These are phyloP conservation scores for Beverwykella pulmonaria DNA, from an alignment of 495 filamentous ascomycete species.

Conservation along the genomic window DNA sequence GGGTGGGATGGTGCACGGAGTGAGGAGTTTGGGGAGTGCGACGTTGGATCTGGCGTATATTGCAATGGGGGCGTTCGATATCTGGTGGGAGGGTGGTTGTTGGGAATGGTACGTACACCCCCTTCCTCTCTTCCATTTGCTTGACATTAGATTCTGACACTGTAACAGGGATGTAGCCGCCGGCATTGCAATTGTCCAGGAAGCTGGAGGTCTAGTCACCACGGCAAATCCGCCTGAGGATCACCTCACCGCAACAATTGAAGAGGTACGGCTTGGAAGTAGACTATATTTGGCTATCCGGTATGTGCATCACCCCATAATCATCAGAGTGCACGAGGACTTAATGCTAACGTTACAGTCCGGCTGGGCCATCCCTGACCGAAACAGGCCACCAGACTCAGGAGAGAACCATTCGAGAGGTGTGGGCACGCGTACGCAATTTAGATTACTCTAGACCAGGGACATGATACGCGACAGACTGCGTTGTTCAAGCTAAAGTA, in stretches of 20 bases:
- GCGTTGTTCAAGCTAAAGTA: no score
- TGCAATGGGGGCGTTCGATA: constrained; percentile 61
- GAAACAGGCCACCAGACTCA: constrained; percentile 66
- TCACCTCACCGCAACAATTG: constrained; percentile 56
- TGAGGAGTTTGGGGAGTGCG: constrained; percentile 62
- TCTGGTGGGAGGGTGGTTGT: constrained; percentile 63
- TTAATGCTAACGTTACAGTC: constrained; percentile 47
- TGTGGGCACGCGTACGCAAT: constrained; percentile 64
- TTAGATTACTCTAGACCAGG: constrained; percentile 65
- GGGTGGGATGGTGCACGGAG: constrained; percentile 64
- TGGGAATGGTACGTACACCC: constrained; percentile 54
- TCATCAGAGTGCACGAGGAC: neutral
- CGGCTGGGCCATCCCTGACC: constrained; percentile 60
- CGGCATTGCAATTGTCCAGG: constrained; percentile 58
- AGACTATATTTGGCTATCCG: constrained; percentile 67
- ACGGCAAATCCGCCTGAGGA: constrained; percentile 67
- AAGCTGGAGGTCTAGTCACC: constrained; percentile 66
- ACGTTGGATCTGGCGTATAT: constrained; percentile 60
- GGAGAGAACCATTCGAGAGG: constrained; percentile 67
- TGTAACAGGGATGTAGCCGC: constrained; percentile 54
- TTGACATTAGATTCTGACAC: neutral
- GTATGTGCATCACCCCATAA: constrained; percentile 41
- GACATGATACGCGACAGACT: constrained; percentile 39
- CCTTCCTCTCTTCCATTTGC: neutral
- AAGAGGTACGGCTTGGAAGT: constrained; percentile 61